phyloP scores from a whole-genome alignment of 306 rosid genomes.

The Vigna trinervia region DNA sequence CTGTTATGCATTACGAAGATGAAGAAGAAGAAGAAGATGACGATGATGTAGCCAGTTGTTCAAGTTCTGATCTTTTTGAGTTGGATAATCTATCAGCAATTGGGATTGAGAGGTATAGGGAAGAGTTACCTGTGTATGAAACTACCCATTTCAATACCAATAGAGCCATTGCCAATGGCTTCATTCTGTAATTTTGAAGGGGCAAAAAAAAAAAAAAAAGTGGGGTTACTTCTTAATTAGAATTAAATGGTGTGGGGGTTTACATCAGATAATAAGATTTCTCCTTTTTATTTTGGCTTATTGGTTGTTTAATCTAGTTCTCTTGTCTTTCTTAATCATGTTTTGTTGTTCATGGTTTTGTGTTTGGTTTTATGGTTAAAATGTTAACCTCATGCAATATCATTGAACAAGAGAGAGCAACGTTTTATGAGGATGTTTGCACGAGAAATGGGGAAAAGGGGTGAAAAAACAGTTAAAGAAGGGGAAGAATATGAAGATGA shows the following conservation, averaged over 20 bases:
- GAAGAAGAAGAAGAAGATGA: constrained; percentile 61
- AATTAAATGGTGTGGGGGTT: constrained; percentile 70
- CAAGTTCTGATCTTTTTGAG: constrained; percentile 97
- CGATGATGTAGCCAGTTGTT: constrained; percentile 74
- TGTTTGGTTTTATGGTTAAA: constrained; percentile 33
- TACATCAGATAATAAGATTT: constrained; percentile 61
- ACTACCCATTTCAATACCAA: constrained; percentile 83
- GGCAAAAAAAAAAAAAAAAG: no score
- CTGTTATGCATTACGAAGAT: constrained; percentile 52
- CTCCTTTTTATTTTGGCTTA: constrained; percentile 35
- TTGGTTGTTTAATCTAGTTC: constrained; percentile 38
- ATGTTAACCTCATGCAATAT: constrained; percentile 25
- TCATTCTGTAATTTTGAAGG: constrained; percentile 68
- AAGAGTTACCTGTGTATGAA: constrained; percentile 95
- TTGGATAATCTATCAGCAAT: constrained; percentile 83
- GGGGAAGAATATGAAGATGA: constrained; percentile 50
- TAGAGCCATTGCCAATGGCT: constrained; percentile 85
- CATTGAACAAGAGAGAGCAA: constrained; percentile 33
- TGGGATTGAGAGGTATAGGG: constrained; percentile 87
- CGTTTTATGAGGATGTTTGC: constrained; percentile 41
- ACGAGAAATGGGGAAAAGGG: constrained; percentile 45
- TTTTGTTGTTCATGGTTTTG: constrained; percentile 10
- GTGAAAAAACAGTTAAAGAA: constrained; percentile 40
- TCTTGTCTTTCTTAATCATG: constrained; percentile 13
- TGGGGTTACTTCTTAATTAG: constrained; percentile 42